Conservation (phyloP, 768 basidiomycete species). For the Tylopilus cervinicoccineus region DNA sequence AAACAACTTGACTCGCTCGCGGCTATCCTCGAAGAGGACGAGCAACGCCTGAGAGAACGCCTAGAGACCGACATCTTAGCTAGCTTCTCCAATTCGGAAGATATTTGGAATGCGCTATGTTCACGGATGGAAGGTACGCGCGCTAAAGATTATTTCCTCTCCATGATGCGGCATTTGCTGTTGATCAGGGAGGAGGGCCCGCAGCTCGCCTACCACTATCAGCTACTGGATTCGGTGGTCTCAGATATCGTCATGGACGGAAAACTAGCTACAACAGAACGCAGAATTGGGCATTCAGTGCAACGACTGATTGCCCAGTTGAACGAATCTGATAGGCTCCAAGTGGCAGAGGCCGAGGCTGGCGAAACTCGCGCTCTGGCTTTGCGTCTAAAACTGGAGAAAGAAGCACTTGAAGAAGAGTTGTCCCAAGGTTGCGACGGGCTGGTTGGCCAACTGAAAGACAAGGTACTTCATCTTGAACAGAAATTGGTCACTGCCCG, state of each 20-base stretch:
- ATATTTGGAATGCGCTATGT: slow-evolving; percentile 81
- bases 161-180: slow-evolving; percentile 91
- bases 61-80: slow-evolving; percentile 73
- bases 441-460: slow-evolving; percentile 77
- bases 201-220: slow-evolving; percentile 82
- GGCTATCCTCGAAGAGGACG: slow-evolving; percentile 66
- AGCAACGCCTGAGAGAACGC: slow-evolving; percentile 63
- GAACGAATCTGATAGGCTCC: slow-evolving; percentile 83
- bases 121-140: slow-evolving; percentile 73
- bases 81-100: slow-evolving; percentile 76
- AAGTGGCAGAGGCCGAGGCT: slow-evolving; percentile 75
- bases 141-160: slow-evolving; percentile 81
- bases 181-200: slow-evolving; percentile 88
- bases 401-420: slow-evolving; percentile 79
- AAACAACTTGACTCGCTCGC: slow-evolving; percentile 62
- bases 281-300: slow-evolving; percentile 85
- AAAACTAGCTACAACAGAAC: slow-evolving; percentile 79
- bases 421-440: slow-evolving; percentile 79
- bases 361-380: slow-evolving; percentile 60
- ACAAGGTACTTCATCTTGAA: slow-evolving; percentile 62
- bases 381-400: slow-evolving; percentile 70
- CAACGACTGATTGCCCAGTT: slow-evolving; percentile 85
- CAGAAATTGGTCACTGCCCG: slow-evolving; percentile 77
- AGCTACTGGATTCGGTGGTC: slow-evolving; percentile 85
- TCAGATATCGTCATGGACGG: slow-evolving; percentile 91